Conservation (phyloP, 352 stramenopile species). For the Phytophthora fragariae region DNA sequence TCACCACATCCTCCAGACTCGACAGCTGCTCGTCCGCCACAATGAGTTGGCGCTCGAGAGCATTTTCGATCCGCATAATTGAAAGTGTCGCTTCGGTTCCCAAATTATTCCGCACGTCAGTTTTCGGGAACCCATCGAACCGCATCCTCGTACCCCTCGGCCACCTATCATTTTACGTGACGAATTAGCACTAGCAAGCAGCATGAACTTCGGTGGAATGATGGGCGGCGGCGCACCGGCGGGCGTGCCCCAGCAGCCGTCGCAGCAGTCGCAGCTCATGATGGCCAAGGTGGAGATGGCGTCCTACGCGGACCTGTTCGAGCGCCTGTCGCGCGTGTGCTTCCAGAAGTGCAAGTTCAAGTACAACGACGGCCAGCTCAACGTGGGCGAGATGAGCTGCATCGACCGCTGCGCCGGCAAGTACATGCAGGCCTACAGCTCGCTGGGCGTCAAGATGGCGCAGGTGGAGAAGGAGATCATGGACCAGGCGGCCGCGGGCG, state of each 20-base stretch:
- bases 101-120: neutral
- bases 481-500: slow-evolving; percentile 64
- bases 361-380: slow-evolving; percentile 96
- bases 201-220: slow-evolving; percentile 84
- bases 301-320: slow-evolving; percentile 92
- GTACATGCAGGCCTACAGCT: slow-evolving; percentile 97
- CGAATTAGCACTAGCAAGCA: slow-evolving; percentile 20
- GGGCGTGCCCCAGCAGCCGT: slow-evolving; percentile 52
- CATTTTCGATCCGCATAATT: slow-evolving; percentile 55
- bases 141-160: neutral
- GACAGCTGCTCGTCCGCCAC: slow-evolving; percentile 62
- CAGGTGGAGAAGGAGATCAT: slow-evolving; percentile 95
- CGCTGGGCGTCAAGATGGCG: slow-evolving; percentile 95
- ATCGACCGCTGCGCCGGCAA: slow-evolving; percentile 98
- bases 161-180: slow-evolving; percentile 3
- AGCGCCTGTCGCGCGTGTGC: slow-evolving; percentile 91
- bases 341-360: slow-evolving; percentile 97
- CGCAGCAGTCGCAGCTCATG: slow-evolving; percentile 84
- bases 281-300: slow-evolving; percentile 93
- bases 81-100: slow-evolving; percentile 17
- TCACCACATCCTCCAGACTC: slow-evolving; percentile 34
- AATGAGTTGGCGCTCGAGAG: slow-evolving; percentile 54
- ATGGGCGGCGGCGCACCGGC: slow-evolving; percentile 65
- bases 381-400: slow-evolving; percentile 98
- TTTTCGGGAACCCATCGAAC: slow-evolving; percentile 7